Conservation (phyloP, 768 basidiomycete species). For the Cyclocybe cylindracea region DNA sequence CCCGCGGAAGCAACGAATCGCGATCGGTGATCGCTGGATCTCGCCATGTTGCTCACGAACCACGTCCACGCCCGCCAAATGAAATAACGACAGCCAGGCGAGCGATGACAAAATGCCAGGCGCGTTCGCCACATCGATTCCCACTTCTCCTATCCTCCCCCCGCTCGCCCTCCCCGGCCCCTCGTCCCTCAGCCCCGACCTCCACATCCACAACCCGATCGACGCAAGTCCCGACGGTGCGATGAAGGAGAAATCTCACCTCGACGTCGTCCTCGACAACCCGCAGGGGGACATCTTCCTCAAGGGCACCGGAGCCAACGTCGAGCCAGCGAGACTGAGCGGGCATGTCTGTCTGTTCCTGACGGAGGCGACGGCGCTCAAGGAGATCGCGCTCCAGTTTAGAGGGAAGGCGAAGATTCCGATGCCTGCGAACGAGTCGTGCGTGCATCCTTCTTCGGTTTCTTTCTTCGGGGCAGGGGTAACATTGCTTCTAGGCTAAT, state of each 20-base stretch:
- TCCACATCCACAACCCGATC: too few species aligned
- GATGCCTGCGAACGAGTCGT: slow-evolving; percentile 58
- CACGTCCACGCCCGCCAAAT: too few species aligned
- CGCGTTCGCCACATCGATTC: too few species aligned
- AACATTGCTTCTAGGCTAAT: slow-evolving; percentile 30
- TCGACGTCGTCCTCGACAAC: slow-evolving; percentile 78
- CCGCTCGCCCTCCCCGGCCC: too few species aligned
- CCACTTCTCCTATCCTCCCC: too few species aligned
- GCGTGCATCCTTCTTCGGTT: slow-evolving; percentile 26
- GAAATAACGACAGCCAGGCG: too few species aligned
- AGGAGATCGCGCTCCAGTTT: slow-evolving; percentile 83
- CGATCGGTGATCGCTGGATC: too few species aligned
- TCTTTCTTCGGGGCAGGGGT: slow-evolving; percentile 2
- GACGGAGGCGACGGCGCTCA: slow-evolving; percentile 79
- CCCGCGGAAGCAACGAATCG: too few species aligned
- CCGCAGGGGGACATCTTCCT: slow-evolving; percentile 59
- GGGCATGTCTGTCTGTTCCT: slow-evolving; percentile 83
- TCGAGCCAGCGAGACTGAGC: slow-evolving; percentile 78
- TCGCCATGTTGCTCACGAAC: too few species aligned
- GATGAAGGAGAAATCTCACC: slow-evolving; percentile 42
- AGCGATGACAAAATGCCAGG: too few species aligned
- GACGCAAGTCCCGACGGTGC: too few species aligned
- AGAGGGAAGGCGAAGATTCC: slow-evolving; percentile 81
- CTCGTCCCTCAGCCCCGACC: too few species aligned
- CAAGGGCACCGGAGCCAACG: slow-evolving; percentile 79